Evolutionary conservation across 148 eudicot genomes (phyloP), one percentile per base, ranked within the genome.

Genomic region (Talinum fruticosum): DNA sequence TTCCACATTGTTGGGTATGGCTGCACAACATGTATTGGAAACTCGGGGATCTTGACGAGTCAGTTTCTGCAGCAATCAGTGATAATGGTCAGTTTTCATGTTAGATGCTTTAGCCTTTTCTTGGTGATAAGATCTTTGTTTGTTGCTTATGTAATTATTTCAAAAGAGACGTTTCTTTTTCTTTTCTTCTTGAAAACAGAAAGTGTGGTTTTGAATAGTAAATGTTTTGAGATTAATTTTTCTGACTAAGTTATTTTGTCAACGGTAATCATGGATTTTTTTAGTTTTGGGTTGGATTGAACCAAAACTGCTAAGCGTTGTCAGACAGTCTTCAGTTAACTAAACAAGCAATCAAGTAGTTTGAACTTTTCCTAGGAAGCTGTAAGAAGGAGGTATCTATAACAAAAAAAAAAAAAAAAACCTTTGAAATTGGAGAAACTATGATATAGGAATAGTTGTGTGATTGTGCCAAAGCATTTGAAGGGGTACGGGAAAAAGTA

Each of bases 21-120:
- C 45, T 96, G 99, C 92, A 96, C 99, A 68, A 96, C 97, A 13
- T 96, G 99, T 78, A 93, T 96, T 79, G 99, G 99, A 49, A 96
- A 96, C 82, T 96, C 99, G 99, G 99, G 70, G 99, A 96, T 45
- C 94, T 96, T 79, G 87, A 96, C 75, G 97, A 96, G 76, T 88
- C 97, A n/a, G 97, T 96, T 76, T 70, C 97, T 79, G 84, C 97
- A 69, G 92, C 91, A 38, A 96, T 96, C 76, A 2, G 90, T 59
- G 97, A 91, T 66, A 93, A 91, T 81, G 99, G 99, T 93, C 84
- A 16, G 69, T 75, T 32, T 76, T 44, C 6, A 6, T 59, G 7
- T 78, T 19, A 44, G 4, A 66, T 44, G 8, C 28, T 53, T 72
- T 74, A 28, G 66, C 67, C 10, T 4, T 19, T 51, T 51, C 18